These are phyloP conservation scores for Hyphodiscus sp. DNA, from an alignment of 2,329 filamentous ascomycete species.

Conservation along the genomic window DNA sequence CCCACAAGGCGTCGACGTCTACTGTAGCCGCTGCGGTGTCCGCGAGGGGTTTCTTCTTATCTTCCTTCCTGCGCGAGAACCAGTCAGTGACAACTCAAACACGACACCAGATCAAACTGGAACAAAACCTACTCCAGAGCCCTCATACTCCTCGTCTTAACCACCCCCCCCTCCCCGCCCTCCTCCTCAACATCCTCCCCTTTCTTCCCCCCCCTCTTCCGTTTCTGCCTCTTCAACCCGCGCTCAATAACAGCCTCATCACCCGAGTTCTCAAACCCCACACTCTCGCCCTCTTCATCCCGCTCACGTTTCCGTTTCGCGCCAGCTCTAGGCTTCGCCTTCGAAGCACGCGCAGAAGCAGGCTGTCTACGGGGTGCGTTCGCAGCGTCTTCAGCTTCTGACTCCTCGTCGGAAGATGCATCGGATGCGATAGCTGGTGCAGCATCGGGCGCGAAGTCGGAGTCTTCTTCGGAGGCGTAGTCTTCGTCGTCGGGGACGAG, in stretches of 20 bases:
- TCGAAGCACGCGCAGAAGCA: not conserved
- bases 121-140: slow-evolving; percentile 49
- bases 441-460: slow-evolving; percentile 62
- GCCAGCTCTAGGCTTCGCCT: slow-evolving; percentile 15
- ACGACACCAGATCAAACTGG: too few species aligned
- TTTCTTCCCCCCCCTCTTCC: slow-evolving; percentile 33
- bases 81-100: too few species aligned
- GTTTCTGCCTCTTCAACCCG: slow-evolving; percentile 46
- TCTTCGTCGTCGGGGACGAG: slow-evolving; percentile 35
- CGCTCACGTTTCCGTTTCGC: slow-evolving; percentile 32
- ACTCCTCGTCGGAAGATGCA: slow-evolving; percentile 23
- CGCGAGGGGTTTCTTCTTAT: slow-evolving; percentile 24
- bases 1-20: slow-evolving; percentile 66
- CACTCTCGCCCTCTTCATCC: slow-evolving; percentile 35
- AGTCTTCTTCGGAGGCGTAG: slow-evolving; percentile 67
- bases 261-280: slow-evolving; percentile 61
- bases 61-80: slow-evolving; percentile 18
- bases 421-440: slow-evolving; percentile 36
- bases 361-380: too few species aligned
- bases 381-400: slow-evolving; percentile 17
- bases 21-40: slow-evolving; percentile 45
- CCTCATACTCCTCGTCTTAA: slow-evolving; percentile 68
- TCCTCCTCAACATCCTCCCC: slow-evolving; percentile 53
- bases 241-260: slow-evolving; percentile 63
- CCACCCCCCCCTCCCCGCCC: slow-evolving; percentile 57